Conservation (phyloP, 2,329 filamentous ascomycete genomes). For the Coniochaeta sp. region DNA sequence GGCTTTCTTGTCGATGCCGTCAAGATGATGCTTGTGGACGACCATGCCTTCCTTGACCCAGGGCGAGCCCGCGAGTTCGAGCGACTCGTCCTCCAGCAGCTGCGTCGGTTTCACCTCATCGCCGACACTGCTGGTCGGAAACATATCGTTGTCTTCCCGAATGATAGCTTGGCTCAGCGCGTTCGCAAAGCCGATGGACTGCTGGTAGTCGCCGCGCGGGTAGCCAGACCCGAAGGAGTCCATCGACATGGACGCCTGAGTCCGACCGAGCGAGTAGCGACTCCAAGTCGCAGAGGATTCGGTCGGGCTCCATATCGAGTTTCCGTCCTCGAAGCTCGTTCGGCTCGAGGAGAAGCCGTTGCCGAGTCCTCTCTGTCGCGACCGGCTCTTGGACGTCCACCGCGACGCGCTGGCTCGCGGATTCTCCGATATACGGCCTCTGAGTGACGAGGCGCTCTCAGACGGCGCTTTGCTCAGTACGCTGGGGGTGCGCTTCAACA, state of each 20-base stretch:
- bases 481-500: slow-evolving; percentile 80
- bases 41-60: slow-evolving; percentile 97
- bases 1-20: slow-evolving; percentile 81
- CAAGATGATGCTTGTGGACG: slow-evolving; percentile 93
- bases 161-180: slow-evolving; percentile 95
- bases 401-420: slow-evolving; percentile 49
- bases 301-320: slow-evolving; percentile 81
- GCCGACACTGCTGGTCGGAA: slow-evolving; percentile 43
- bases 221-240: slow-evolving; percentile 78
- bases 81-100: slow-evolving; percentile 82
- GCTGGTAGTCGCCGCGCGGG: slow-evolving; percentile 76
- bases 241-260: slow-evolving; percentile 84
- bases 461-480: slow-evolving; percentile 90
- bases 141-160: slow-evolving; percentile 62
- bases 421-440: slow-evolving; percentile 62
- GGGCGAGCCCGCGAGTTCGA: slow-evolving; percentile 87
- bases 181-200: slow-evolving; percentile 95
- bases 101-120: slow-evolving; percentile 53
- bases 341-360: slow-evolving; percentile 84
- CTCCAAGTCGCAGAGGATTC: slow-evolving; percentile 91
- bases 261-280: slow-evolving; percentile 85
- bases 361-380: slow-evolving; percentile 67
- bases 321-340: slow-evolving; percentile 87
- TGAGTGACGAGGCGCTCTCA: slow-evolving; percentile 61
- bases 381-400: slow-evolving; percentile 82